A percentile compares a stretch with the other conserved stretches of the same genome.
Conservation (phyloP, 1,139 yeast genomes). For the Debaryomycetaceae sp. region DNA sequence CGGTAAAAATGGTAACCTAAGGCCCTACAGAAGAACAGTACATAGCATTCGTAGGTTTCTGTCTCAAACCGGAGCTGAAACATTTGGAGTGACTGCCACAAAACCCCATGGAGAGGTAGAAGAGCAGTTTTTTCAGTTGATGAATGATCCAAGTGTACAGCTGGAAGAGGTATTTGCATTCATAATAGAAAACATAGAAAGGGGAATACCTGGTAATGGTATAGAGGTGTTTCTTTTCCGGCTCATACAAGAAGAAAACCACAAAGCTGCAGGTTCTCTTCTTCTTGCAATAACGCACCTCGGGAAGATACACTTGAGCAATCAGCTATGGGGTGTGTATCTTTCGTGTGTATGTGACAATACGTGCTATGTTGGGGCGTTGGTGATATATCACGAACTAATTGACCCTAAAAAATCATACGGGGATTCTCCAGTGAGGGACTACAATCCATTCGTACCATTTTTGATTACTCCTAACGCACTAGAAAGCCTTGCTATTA, state of each 20-base stretch:
- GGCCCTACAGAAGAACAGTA: too few species aligned
- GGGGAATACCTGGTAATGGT: slow-evolving; percentile 1
- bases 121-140: background rate
- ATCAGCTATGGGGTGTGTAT: slow-evolving; percentile 35
- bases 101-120: too few species aligned
- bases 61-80: too few species aligned
- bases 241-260: slow-evolving; percentile 13
- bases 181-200: slow-evolving; percentile 6
- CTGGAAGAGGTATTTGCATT: slow-evolving; percentile 5
- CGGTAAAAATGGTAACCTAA: too few species aligned
- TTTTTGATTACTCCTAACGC: slow-evolving; percentile 28
- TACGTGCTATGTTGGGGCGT: slow-evolving; percentile 31
- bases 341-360: slow-evolving; percentile 22
- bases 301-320: slow-evolving; percentile 19
- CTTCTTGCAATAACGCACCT: slow-evolving; percentile 18
- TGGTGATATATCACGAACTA: slow-evolving; percentile 34
- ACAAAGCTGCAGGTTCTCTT: slow-evolving; percentile 21
- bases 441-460: slow-evolving; percentile 22
- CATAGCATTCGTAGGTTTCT: too few species aligned
- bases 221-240: slow-evolving; percentile 19
- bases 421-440: slow-evolving; percentile 14
- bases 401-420: slow-evolving; percentile 25
- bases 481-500: slow-evolving; percentile 23
- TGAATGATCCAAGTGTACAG: background rate
- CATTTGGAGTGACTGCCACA: too few species aligned